These are phyloP conservation scores for Erysiphe pisi DNA, from an alignment of 2,329 filamentous ascomycete genomes.

Conservation along the genomic window DNA sequence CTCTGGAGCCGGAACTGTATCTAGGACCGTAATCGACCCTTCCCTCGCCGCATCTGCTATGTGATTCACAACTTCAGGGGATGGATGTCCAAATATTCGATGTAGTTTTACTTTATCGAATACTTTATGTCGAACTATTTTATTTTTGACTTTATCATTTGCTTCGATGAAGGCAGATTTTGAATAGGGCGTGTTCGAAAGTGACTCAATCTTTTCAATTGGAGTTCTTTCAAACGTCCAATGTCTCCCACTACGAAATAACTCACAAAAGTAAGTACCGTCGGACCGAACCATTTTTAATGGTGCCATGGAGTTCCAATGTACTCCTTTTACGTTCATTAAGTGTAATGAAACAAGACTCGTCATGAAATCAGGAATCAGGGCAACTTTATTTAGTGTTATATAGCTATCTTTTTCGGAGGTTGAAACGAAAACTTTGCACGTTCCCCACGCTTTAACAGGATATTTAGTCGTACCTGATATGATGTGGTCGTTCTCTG, in stretches of 20 bases:
- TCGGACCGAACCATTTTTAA: not conserved
- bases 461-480: constrained; percentile 16
- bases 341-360: not conserved
- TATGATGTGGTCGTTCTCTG: not conserved
- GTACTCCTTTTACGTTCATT: not conserved
- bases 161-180: too few species aligned
- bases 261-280: not conserved
- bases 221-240: constrained; percentile 15
- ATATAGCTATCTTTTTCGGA: not conserved
- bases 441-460: not conserved
- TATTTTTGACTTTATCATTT: not conserved
- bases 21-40: not conserved
- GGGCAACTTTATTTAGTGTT: not conserved
- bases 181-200: too few species aligned
- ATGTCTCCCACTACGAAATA: not conserved
- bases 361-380: not conserved
- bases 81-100: not conserved
- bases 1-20: not conserved
- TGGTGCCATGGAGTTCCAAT: constrained; percentile 1
- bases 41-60: not conserved
- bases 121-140: not conserved
- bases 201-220: not conserved
- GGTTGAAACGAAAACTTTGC: not conserved
- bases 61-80: not conserved
- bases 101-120: not conserved